phyloP scores from a whole-genome alignment of 1,139 yeast species.

The Candida sp. region DNA sequence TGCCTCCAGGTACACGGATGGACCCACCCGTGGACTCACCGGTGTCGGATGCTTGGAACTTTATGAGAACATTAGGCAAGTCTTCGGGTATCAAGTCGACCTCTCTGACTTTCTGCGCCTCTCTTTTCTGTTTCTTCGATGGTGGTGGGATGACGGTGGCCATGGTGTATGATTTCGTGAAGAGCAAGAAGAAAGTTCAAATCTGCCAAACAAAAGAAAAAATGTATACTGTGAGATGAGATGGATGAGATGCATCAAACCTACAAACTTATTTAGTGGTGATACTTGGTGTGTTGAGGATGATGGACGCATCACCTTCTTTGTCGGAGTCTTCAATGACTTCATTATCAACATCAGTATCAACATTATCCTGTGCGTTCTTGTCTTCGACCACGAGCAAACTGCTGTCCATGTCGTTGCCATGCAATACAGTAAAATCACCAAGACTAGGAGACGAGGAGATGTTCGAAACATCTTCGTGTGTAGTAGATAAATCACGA shows the following conservation, averaged over 20 bases:
- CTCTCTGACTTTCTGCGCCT: conserved; percentile 81
- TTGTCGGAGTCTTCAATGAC: conserved; percentile 17
- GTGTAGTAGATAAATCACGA: conserved; percentile 12
- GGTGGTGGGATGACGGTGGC: conserved; percentile 96
- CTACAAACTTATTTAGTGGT: neutral
- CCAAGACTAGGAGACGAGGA: conserved; percentile 13
- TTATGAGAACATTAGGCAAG: conserved; percentile 85
- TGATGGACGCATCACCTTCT: conserved; percentile 16
- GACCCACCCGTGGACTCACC: conserved; percentile 89
- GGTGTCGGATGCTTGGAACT: conserved; percentile 94
- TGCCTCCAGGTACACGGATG: conserved; percentile 89
- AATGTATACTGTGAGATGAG: neutral
- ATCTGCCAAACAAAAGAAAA: neutral
- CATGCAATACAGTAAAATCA: conserved; percentile 11
- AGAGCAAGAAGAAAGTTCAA: neutral
- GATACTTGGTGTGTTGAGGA: neutral
- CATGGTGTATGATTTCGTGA: conserved; percentile 46
- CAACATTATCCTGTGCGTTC: neutral
- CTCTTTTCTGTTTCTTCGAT: conserved; percentile 85
- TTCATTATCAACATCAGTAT: conserved; percentile 3
- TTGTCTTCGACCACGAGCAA: neutral
- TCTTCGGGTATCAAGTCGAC: conserved; percentile 77
- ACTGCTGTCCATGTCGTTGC: conserved; percentile 6
- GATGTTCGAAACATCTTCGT: neutral
- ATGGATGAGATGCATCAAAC: conserved; percentile 9